Conservation (phyloP, 768 basidiomycete genomes). For the Saitozyma sp. region DNA sequence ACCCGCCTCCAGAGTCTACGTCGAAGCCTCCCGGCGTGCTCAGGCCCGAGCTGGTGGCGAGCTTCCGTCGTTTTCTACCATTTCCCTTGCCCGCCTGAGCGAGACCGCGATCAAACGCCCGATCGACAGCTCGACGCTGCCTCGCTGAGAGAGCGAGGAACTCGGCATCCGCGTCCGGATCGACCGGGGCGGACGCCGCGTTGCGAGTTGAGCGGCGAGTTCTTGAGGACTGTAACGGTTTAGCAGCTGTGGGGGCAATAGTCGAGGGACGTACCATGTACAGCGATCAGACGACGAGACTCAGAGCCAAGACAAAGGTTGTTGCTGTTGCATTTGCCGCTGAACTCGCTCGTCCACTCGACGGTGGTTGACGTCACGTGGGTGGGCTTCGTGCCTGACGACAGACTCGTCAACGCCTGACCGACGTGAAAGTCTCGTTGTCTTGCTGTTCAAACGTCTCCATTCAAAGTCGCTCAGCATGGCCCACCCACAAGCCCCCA, state of each 20-base stretch:
- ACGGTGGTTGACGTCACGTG: too few species aligned
- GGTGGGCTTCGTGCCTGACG: too few species aligned
- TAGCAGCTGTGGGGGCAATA: too few species aligned
- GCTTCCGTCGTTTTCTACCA: slow-evolving; percentile 18
- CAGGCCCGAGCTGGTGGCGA: not conserved
- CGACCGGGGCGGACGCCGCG: not conserved
- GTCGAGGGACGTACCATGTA: too few species aligned
- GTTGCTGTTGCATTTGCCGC: too few species aligned
- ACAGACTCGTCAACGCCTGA: too few species aligned
- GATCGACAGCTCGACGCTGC: slow-evolving; percentile 36
- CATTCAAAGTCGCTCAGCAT: slow-evolving; percentile 1
- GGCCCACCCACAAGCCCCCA: slow-evolving; percentile 2
- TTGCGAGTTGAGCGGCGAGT: too few species aligned
- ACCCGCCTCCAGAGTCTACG: slow-evolving; percentile 21
- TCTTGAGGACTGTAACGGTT: too few species aligned
- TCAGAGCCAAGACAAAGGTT: too few species aligned
- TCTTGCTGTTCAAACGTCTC: not conserved
- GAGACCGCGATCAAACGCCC: slow-evolving; percentile 40
- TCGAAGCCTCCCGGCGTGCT: not conserved
- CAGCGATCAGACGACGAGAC: too few species aligned
- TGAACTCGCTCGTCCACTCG: too few species aligned
- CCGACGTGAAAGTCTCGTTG: not conserved
- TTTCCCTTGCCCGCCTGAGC: slow-evolving; percentile 16
- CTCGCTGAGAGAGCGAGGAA: slow-evolving; percentile 37
- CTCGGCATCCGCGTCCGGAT: slow-evolving; percentile 34